Percentiles rank a stretch among this genome's conserved stretches.
Evolutionary conservation across 768 basidiomycete species (phyloP).

Genomic region (Auricularia auricula-judae): DNA sequence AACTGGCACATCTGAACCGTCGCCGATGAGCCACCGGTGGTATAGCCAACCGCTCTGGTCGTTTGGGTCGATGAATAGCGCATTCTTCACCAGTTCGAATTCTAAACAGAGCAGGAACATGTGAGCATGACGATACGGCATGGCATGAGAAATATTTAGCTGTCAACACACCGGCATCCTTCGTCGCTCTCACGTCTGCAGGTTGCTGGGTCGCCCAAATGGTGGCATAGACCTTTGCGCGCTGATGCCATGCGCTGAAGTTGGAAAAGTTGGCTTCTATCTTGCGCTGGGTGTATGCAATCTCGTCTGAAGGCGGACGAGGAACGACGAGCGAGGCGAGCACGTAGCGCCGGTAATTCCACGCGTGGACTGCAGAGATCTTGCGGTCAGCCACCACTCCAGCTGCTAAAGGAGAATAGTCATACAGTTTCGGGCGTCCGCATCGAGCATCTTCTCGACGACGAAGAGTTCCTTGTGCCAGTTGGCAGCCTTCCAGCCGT

Average conservation of each 20-base stretch:
- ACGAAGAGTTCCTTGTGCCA: conserved; percentile 84
- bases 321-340: conserved; percentile 56
- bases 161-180: conserved; percentile 48
- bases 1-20: conserved; percentile 44
- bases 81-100: conserved; percentile 84
- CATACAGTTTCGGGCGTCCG: conserved; percentile 88
- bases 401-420: background rate
- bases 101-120: conserved; percentile 38
- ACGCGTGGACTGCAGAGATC: conserved; percentile 64
- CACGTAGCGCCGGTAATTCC: conserved; percentile 88
- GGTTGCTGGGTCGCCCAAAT: conserved; percentile 37
- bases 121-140: background rate
- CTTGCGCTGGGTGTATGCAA: conserved; percentile 79
- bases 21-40: conserved; percentile 91
- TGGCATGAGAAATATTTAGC: background rate
- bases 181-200: conserved; percentile 26
- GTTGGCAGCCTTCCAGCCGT: conserved; percentile 64
- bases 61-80: conserved; percentile 91
- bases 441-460: conserved; percentile 86
- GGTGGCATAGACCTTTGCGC: conserved; percentile 64
- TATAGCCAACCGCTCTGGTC: conserved; percentile 99
- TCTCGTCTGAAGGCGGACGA: conserved; percentile 50
- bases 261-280: conserved; percentile 94
- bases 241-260: conserved; percentile 98
- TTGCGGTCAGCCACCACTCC: background rate